Evolutionary conservation across 768 basidiomycete species (phyloP).

Genomic region (Pisolithus orientalis): DNA sequence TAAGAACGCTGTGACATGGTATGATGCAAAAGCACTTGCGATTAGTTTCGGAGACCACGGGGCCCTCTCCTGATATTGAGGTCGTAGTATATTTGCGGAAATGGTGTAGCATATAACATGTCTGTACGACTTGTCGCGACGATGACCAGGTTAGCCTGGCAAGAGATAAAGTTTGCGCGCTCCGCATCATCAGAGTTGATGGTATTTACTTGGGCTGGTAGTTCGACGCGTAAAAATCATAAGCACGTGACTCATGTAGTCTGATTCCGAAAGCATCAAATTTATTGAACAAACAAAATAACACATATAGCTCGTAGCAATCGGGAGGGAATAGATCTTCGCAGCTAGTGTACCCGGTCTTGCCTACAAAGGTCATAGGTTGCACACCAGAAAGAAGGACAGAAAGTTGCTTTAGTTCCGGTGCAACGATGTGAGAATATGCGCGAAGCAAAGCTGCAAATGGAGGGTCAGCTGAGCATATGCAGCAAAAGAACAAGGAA

Average conservation of each 20-base stretch:
- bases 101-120: neutral
- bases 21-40: constrained; percentile 35
- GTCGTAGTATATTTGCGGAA: constrained; percentile 10
- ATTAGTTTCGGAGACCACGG: constrained; percentile 54
- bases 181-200: constrained; percentile 5
- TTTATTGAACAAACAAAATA: too few species aligned
- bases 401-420: too few species aligned
- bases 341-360: too few species aligned
- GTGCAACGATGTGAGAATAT: too few species aligned
- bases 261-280: too few species aligned
- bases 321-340: too few species aligned
- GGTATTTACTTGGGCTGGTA: neutral
- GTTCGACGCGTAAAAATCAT: neutral
- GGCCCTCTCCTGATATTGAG: constrained; percentile 30
- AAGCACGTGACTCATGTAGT: constrained; percentile 17
- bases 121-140: neutral
- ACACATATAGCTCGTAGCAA: too few species aligned
- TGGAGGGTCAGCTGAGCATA: neutral
- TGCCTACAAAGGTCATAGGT: too few species aligned
- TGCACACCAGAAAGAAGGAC: too few species aligned
- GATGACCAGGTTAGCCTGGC: constrained; percentile 1
- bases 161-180: constrained; percentile 2
- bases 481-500: too few species aligned
- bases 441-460: too few species aligned
- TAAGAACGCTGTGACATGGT: constrained; percentile 1